Base-by-base conservation (phyloP, 1,139 yeast genomes). In the Pichia sp. region DNA sequence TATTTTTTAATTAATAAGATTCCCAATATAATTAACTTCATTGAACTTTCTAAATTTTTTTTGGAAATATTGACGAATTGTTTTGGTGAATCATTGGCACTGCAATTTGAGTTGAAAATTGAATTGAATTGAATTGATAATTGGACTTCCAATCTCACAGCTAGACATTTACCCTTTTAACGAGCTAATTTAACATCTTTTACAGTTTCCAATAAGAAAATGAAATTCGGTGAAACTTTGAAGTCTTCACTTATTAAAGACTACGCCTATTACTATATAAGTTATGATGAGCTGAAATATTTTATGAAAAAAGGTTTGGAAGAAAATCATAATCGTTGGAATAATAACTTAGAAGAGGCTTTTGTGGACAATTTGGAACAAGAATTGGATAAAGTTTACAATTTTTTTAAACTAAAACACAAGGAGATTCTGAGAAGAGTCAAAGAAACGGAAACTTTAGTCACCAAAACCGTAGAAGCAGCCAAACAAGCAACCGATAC, bases 321-420 rank as follows among this genome's bases (percentile, higher is more conserved):
- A 11, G 58, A 64, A 23, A 68, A 71, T 55, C 39, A 49, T 37
- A 46, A 47, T 29, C 41, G 44, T 11, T 90, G 97, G 97, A 71
- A 77, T 44, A 79, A 83, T 53, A 76, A 75, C 41, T 69, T 82
- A 48, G 97, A 90, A 62, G 95, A 88, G 57, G 78, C 79, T 40
- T 90, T 90, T 59, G 75, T 90, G 44, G 75, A 77, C 37, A 72
- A 75, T 10, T 68, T 90, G 51, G 97, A 88, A 62, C 67, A 73
- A 9, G 96, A 90, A 60, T 72, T 90, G 59, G 96, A 87, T 64
- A 90, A 90, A 67, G 95, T 90, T 27, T 90, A 80, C 67, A 82
- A 86, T 33, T 90, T 90, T 68, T 90, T 94, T 56, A 83, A 79
- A 60, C 87, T 90, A 47, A 90, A 88, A 66, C 81, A 81, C 55